A percentile compares a stretch with the other conserved stretches of the same genome.
Evolutionary conservation across 2,329 filamentous ascomycete species (phyloP).

Genomic region (Aspergillus oerlinghausenensis): DNA sequence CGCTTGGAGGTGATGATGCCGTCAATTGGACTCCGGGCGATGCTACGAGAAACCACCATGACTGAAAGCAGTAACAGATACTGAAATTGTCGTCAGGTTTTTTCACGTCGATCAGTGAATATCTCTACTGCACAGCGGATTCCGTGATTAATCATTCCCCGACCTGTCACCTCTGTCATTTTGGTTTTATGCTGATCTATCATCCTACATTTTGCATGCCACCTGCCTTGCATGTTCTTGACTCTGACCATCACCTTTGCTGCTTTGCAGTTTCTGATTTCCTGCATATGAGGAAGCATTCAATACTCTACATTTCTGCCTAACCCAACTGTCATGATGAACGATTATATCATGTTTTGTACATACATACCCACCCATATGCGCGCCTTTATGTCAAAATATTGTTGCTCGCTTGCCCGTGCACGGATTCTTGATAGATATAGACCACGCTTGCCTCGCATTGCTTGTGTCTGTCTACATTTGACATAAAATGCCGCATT

Average conservation of each 20-base stretch:
- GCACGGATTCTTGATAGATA: background rate
- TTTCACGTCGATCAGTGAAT: background rate
- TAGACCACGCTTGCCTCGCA: background rate
- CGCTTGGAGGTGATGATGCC: conserved; percentile 18
- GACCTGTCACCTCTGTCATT: background rate
- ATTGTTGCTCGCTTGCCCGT: background rate
- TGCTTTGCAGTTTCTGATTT: background rate
- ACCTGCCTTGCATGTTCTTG: background rate
- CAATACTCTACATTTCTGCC: background rate
- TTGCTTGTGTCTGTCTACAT: background rate
- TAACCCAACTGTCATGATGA: background rate
- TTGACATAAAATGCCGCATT: background rate
- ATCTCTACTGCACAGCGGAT: background rate
- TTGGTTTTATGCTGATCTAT: background rate
- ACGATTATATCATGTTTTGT: conserved; percentile 6
- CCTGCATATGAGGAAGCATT: background rate
- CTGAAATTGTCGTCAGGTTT: conserved; percentile 1
- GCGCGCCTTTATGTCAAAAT: background rate
- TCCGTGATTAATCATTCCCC: background rate
- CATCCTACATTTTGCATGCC: background rate
- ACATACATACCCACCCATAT: conserved; percentile 10
- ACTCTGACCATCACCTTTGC: background rate
- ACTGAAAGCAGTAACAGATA: conserved; percentile 21
- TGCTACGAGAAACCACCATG: conserved; percentile 24
- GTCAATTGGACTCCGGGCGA: conserved; percentile 16